Evolutionary conservation across 108 stramenopile genomes (phyloP), one percentile per base, ranked within the genome.

Genomic region (Thalassiosira profunda): DNA sequence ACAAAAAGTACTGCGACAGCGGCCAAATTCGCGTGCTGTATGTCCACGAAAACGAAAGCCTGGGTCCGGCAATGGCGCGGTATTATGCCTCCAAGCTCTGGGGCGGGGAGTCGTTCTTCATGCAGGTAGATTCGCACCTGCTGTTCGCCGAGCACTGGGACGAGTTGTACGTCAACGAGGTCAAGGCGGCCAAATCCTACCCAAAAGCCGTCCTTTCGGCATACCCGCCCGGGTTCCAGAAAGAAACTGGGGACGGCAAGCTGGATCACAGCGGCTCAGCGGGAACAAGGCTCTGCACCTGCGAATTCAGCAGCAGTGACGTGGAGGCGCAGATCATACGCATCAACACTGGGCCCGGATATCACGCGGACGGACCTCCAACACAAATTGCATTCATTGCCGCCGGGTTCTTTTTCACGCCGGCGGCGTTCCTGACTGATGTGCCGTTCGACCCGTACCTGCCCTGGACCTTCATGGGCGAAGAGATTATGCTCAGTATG

Each of bases 401-500:
- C 2, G 98, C 98, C 28, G 98, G 97, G 15, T 97, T 94, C 80
- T 94, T 99, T 64, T 93, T 99, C 58, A 83, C 94, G 7, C 86
- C 74, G 18, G 68, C 89, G 5, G 55, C 51, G 12, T 96, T 98
- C 55, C 60, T 99, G 14, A 57, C 30, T 5, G 94, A 94, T 53
- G 86, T 93, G 17, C 92, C 96, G 0, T 98, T 96, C 65, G 98
- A 98, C 74, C 97, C 98, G 5, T 95, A 86, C 48, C 67, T 97
- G 65, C 98, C 98, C 15, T 97, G 96, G 94, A 81, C 87, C 23
- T 98, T 98, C 79, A 98, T 98, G 98, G 98, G 98, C 24, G 98
- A 98, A 75, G 98, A 98, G 72, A 98, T 98, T 62, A 73, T 86
- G 46, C 58, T 97, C 3, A 82, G 76, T 17, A 87, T 89, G 69